Percentiles rank a stretch among this genome's conserved stretches.
These are phyloP conservation scores for Heritiera littoralis DNA, from an alignment of 345 rosid species.

Conservation along the genomic window DNA sequence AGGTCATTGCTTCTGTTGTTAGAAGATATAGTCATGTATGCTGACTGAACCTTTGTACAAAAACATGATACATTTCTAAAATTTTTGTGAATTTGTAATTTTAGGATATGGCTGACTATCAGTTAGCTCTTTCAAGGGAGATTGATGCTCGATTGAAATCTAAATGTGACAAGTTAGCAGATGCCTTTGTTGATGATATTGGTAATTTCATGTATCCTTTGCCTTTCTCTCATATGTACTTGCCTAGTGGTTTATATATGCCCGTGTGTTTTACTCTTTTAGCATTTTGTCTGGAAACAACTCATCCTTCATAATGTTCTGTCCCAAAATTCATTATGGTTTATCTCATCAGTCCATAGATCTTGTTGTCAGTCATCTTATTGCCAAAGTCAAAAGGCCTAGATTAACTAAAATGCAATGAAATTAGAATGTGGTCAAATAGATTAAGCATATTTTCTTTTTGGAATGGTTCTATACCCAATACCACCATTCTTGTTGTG, in stretches of 20 bases:
- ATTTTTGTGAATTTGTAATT: conserved; percentile 10
- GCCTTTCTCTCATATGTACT: conserved; percentile 13
- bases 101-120: conserved; percentile 88
- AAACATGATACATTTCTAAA: not conserved
- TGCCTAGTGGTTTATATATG: conserved; percentile 17
- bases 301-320: not conserved
- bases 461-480: not conserved
- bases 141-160: conserved; percentile 77
- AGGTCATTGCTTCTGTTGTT: conserved; percentile 14
- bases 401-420: not conserved
- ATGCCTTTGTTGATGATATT: conserved; percentile 83
- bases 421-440: not conserved
- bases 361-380: not conserved
- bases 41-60: not conserved
- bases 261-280: not conserved
- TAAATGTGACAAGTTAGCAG: conserved; percentile 85
- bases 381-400: not conserved
- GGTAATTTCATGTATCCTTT: conserved; percentile 48
- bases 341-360: not conserved
- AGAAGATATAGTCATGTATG: not conserved
- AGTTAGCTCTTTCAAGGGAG: conserved; percentile 77
- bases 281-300: not conserved
- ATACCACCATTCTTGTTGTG: not conserved
- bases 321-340: conserved; percentile 10
- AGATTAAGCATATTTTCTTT: not conserved